A percentile compares a stretch with the other conserved stretches of the same genome.
phyloP scores from a whole-genome alignment of 2,329 filamentous ascomycete genomes.

The Fusarium incarnatum region DNA sequence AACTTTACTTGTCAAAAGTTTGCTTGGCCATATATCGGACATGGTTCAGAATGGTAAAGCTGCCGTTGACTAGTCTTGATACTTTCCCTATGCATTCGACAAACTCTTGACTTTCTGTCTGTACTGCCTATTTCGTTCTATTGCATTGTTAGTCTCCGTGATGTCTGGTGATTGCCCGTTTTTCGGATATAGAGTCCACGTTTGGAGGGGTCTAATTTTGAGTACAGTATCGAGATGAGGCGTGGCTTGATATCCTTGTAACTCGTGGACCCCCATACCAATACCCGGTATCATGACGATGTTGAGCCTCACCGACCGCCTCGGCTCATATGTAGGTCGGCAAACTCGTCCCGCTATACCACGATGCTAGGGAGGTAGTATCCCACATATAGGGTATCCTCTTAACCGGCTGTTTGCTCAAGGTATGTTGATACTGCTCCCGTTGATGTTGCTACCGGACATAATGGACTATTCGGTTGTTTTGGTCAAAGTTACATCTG shows the following conservation, averaged over 20 bases:
- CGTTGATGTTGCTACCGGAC: background rate
- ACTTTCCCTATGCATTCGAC: constrained; percentile 1
- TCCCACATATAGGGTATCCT: background rate
- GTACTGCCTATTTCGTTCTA: constrained; percentile 1
- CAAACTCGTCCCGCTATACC: constrained; percentile 23
- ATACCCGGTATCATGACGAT: constrained; percentile 32
- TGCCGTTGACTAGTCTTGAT: constrained; percentile 6
- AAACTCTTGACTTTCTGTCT: background rate
- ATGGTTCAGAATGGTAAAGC: constrained; percentile 22
- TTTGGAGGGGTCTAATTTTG: constrained; percentile 7
- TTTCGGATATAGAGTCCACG: constrained; percentile 21
- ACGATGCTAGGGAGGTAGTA: background rate
- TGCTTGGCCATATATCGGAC: constrained; percentile 4
- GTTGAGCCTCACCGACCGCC: constrained; percentile 35
- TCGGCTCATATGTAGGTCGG: constrained; percentile 20
- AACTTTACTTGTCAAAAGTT: constrained; percentile 2
- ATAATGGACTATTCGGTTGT: background rate
- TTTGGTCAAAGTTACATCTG: constrained; percentile 12
- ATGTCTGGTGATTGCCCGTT: constrained; percentile 1
- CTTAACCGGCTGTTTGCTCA: constrained; percentile 11
- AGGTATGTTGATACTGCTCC: background rate
- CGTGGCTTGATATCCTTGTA: constrained; percentile 23
- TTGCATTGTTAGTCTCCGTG: constrained; percentile 6
- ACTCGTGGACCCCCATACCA: constrained; percentile 23
- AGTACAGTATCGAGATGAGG: constrained; percentile 12